Evolutionary conservation across 2,329 filamentous ascomycete genomes (phyloP).

Genomic region (Ophiocordyceps australis): DNA sequence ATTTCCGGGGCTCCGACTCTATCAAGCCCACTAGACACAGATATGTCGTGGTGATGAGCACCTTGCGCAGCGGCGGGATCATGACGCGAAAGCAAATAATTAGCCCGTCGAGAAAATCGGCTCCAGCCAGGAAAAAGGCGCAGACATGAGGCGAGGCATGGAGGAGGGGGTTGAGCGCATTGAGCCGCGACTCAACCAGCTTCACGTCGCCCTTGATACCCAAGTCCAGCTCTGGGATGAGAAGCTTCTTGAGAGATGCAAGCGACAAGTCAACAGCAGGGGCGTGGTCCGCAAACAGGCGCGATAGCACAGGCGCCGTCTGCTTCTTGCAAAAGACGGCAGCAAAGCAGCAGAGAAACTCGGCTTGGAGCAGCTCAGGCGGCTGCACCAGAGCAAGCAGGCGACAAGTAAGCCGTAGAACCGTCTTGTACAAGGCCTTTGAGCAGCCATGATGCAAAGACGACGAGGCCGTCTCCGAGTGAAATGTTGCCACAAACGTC

Average conservation of each 20-base stretch:
- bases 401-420: conserved; percentile 45
- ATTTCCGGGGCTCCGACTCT: conserved; percentile 46
- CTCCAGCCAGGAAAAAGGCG: conserved; percentile 58
- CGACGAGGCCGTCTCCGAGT: conserved; percentile 24
- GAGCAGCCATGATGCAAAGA: no score
- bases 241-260: conserved; percentile 37
- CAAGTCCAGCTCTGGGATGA: conserved; percentile 45
- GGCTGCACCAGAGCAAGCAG: conserved; percentile 25
- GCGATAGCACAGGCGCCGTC: conserved; percentile 27
- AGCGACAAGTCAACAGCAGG: conserved; percentile 33
- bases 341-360: conserved; percentile 50
- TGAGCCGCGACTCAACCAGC: conserved; percentile 33
- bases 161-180: conserved; percentile 43
- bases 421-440: conserved; percentile 36
- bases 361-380: conserved; percentile 39
- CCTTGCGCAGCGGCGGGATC: conserved; percentile 43
- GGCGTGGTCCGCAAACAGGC: conserved; percentile 32
- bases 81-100: conserved; percentile 45
- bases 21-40: conserved; percentile 56
- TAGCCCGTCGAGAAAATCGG: conserved; percentile 72
- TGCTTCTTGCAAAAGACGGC: conserved; percentile 48
- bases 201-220: conserved; percentile 36
- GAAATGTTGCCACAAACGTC: conserved; percentile 32
- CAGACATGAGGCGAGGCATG: conserved; percentile 38
- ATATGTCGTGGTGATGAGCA: conserved; percentile 56